Conservation (phyloP, 2,329 filamentous ascomycete species). For the Trichoderma simmonsii region DNA sequence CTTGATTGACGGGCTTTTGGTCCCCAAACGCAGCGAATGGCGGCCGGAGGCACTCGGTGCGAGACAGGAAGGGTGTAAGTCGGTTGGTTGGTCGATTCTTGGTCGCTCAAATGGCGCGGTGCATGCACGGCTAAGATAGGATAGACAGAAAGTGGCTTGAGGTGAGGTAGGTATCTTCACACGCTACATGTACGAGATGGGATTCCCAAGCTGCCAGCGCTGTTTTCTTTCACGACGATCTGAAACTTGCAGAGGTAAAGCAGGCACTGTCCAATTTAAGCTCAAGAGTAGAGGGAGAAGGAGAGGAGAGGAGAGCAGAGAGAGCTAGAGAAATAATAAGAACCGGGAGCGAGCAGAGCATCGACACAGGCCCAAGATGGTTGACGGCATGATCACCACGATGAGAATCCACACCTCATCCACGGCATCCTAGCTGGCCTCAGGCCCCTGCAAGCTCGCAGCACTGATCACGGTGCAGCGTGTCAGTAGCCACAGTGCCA, state of each 20-base stretch:
- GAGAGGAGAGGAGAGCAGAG: not conserved
- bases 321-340: not conserved
- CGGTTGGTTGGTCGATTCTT: constrained; percentile 19
- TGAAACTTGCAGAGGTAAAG: not conserved
- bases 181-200: constrained; percentile 1
- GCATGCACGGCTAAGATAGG: constrained; percentile 17
- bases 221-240: not conserved
- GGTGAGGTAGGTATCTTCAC: constrained; percentile 1
- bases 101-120: constrained; percentile 10
- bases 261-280: not conserved
- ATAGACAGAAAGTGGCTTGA: constrained; percentile 12
- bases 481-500: constrained; percentile 7
- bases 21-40: constrained; percentile 16
- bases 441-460: constrained; percentile 7
- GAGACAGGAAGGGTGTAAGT: constrained; percentile 22
- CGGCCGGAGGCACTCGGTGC: not conserved
- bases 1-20: constrained; percentile 5
- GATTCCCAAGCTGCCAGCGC: not conserved
- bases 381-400: constrained; percentile 17
- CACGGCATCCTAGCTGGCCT: constrained; percentile 2
- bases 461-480: constrained; percentile 9
- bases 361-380: constrained; percentile 2
- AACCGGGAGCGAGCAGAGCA: not conserved
- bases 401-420: constrained; percentile 5
- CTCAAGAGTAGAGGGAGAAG: not conserved